These are phyloP conservation scores for Ballota nigra DNA, from an alignment of 257 asterid species.

Conservation along the genomic window DNA sequence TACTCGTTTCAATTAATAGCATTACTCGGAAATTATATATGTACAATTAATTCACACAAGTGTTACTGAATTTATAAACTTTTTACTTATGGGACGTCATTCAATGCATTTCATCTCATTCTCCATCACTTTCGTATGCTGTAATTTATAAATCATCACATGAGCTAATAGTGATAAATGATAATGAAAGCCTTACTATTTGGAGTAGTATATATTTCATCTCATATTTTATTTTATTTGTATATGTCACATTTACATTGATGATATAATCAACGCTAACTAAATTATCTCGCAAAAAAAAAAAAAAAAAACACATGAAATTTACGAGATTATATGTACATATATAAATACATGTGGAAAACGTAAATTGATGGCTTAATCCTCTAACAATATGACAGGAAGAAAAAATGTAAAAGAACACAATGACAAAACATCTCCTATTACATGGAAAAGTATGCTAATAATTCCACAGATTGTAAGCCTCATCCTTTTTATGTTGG, in stretches of 20 bases:
- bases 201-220: not conserved
- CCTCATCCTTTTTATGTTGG: slow-evolving; percentile 8
- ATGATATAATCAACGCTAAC: not conserved
- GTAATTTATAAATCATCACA: not conserved
- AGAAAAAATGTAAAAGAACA: not conserved
- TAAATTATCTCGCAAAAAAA: not conserved
- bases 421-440: not conserved
- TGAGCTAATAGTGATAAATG: not conserved
- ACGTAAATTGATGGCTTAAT: not conserved
- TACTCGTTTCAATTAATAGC: too few species aligned
- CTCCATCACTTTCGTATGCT: not conserved
- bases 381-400: not conserved
- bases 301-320: not conserved
- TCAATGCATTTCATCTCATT: not conserved
- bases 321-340: not conserved
- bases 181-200: not conserved
- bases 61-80: not conserved
- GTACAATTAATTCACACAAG: too few species aligned
- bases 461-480: slow-evolving; percentile 7
- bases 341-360: too few species aligned
- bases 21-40: too few species aligned
- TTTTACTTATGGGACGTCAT: not conserved
- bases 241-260: not conserved
- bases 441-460: not conserved
- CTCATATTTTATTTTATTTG: not conserved